Evolutionary conservation across 805 yeast genomes (phyloP), one percentile per base, ranked within the genome.

Genomic region (Blastobotrys chiropterorum): DNA sequence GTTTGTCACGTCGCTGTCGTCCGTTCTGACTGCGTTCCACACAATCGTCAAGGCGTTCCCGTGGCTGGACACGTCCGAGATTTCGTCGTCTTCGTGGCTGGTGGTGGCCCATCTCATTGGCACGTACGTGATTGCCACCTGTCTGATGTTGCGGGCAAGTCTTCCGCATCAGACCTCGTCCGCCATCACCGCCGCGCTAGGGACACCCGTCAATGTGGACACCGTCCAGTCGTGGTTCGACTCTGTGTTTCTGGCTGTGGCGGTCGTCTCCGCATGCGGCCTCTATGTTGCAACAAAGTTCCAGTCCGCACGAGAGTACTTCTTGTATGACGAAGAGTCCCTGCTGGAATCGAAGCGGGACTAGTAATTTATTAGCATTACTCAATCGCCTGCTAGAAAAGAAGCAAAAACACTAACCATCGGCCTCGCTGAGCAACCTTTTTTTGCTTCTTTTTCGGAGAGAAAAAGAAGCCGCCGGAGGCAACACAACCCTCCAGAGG

Each of bases 171-270:
- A 61, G 21, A 66, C 71, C 71, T 65, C 72, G 2, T 62, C 68
- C 2, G 72, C 74, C 6, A 69, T 72, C 22, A 64, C 69, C n/a
- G 50, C 63, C 1, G 74, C 75, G 2, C 60, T 72, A 31, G 72
- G 71, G 4, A 67, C 73, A 15, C 74, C 73, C 6, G 55, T 72
- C 31, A 69, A 69, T 38, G 65, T 68, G 7, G 46, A 56, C 4
- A 58, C 65, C 6, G 71, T 72, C 22, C 74, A 72, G 54, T 52
- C 63, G n/a, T 64, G 68, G 71, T 69, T 68, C 49, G 76, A 72
- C 51, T 50, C 63, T 6, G 66, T 69, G 4, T 64, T 70, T 40
- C 53, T 69, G 21, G 44, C 62, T 13, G 63, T 71, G 4, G 61
- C 69, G 22, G 52, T 66, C 5, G 50, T 61, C 4, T 56, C 65